Conservation (phyloP, 441 rosid genomes). For the Croton setiger region DNA sequence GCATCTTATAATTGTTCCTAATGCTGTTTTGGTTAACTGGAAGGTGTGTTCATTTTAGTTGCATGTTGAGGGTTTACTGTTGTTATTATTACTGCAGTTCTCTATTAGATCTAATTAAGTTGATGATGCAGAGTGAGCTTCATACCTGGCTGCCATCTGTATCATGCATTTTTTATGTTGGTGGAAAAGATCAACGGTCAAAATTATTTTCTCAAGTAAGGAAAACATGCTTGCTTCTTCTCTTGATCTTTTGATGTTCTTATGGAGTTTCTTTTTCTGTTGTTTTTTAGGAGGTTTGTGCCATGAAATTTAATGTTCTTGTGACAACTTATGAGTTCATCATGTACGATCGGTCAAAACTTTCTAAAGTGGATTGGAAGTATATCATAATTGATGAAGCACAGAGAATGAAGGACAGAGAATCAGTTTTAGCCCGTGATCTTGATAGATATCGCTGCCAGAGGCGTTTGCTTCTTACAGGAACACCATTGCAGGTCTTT, state of each 20-base stretch:
- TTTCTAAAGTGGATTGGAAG: slow-evolving; percentile 98
- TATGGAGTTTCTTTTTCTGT: slow-evolving; percentile 25
- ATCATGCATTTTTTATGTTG: slow-evolving; percentile 97
- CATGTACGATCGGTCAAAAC: slow-evolving; percentile 98
- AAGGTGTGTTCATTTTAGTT: slow-evolving; percentile 62
- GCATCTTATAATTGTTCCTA: slow-evolving; percentile 99
- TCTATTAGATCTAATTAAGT: slow-evolving; percentile 22
- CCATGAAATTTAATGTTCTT: slow-evolving; percentile 97
- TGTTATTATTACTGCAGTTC: slow-evolving; percentile 16
- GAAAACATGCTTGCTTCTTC: slow-evolving; percentile 2
- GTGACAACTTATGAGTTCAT: slow-evolving; percentile 99
- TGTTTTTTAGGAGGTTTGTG: slow-evolving; percentile 77
- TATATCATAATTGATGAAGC: slow-evolving; percentile 99
- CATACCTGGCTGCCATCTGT: slow-evolving; percentile 97
- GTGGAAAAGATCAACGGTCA: slow-evolving; percentile 90
- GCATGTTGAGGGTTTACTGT: background rate
- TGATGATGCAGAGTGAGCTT: slow-evolving; percentile 81
- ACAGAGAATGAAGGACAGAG: slow-evolving; percentile 99
- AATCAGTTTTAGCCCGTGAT: slow-evolving; percentile 99
- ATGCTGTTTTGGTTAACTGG: slow-evolving; percentile 99
- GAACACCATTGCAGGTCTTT: slow-evolving; percentile 99
- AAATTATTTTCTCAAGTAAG: slow-evolving; percentile 95
- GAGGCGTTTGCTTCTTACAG: slow-evolving; percentile 99
- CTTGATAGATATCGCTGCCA: slow-evolving; percentile 99
- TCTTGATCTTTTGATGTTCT: slow-evolving; percentile 9